phyloP scores from a whole-genome alignment of 768 basidiomycete species.

The Pleurotus tuber-regium region DNA sequence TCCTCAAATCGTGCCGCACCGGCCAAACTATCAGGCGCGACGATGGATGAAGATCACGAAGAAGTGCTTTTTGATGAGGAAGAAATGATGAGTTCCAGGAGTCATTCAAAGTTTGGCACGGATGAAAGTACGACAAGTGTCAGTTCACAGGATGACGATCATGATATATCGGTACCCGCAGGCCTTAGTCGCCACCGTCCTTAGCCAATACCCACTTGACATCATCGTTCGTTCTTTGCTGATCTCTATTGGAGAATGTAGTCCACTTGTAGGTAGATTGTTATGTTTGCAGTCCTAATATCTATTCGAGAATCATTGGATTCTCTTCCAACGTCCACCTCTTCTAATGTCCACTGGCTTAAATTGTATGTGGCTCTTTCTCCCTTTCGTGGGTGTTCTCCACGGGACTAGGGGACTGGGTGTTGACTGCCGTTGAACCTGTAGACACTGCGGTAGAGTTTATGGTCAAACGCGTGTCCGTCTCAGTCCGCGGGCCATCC shows the following conservation, averaged over 20 bases:
- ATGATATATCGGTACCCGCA: conserved; percentile 4
- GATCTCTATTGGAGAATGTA: neutral
- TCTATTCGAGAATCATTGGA: too few species aligned
- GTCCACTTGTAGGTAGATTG: neutral
- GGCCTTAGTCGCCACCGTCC: conserved; percentile 1
- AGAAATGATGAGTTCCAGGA: conserved; percentile 39
- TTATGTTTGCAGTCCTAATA: neutral
- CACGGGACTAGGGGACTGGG: too few species aligned
- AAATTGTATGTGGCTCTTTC: too few species aligned
- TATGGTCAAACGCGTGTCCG: too few species aligned
- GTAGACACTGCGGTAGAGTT: too few species aligned
- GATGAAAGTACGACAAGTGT: conserved; percentile 35
- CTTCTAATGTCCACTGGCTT: too few species aligned
- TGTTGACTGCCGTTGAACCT: too few species aligned
- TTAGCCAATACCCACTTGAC: neutral
- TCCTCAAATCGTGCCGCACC: neutral
- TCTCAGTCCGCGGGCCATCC: too few species aligned
- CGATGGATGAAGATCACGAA: conserved; percentile 39
- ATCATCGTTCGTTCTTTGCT: neutral
- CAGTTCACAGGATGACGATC: conserved; percentile 33
- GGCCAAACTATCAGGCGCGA: conserved; percentile 12
- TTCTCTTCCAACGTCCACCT: too few species aligned
- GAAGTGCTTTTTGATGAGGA: conserved; percentile 67
- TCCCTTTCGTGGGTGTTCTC: too few species aligned
- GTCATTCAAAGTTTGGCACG: conserved; percentile 42